These are phyloP conservation scores for Vicia sativa DNA, from an alignment of 306 rosid species.

Conservation along the genomic window DNA sequence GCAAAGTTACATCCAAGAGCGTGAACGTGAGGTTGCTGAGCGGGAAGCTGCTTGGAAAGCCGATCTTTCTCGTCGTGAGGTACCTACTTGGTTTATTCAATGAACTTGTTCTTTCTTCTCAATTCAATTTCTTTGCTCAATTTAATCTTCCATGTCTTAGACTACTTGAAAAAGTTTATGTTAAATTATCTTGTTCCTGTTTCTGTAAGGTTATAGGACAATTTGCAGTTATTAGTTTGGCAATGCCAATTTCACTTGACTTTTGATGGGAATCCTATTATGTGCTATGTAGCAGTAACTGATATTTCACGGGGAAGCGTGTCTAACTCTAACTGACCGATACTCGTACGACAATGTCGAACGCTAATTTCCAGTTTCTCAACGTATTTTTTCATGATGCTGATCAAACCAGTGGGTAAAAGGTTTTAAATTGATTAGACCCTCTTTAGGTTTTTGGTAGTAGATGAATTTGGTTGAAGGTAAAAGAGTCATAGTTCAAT, in stretches of 20 bases:
- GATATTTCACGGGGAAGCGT: background rate
- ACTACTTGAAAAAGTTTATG: conserved; percentile 19
- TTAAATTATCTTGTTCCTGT: conserved; percentile 4
- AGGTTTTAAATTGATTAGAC: too few species aligned
- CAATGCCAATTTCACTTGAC: conserved; percentile 8
- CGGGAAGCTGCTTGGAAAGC: conserved; percentile 99
- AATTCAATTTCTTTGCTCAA: background rate
- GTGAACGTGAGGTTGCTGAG: conserved; percentile 98
- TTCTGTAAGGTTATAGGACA: background rate
- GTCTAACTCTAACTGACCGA: too few species aligned
- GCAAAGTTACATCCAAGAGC: conserved; percentile 97
- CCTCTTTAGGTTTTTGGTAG: too few species aligned
- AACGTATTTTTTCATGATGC: background rate
- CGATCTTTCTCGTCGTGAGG: conserved; percentile 99
- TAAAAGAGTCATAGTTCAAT: too few species aligned
- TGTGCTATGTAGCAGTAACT: background rate
- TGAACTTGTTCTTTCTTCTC: background rate
- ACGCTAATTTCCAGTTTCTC: background rate
- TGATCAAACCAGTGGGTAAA: too few species aligned
- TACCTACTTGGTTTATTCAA: conserved; percentile 28
- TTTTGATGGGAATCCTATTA: conserved; percentile 1
- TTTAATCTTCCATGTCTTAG: background rate
- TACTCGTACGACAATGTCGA: too few species aligned
- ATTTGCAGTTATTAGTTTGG: background rate
- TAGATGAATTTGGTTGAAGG: too few species aligned